Evolutionary conservation across 805 yeast genomes (phyloP), one percentile per base, ranked within the genome.

Genomic region (Yarrowia sp.): DNA sequence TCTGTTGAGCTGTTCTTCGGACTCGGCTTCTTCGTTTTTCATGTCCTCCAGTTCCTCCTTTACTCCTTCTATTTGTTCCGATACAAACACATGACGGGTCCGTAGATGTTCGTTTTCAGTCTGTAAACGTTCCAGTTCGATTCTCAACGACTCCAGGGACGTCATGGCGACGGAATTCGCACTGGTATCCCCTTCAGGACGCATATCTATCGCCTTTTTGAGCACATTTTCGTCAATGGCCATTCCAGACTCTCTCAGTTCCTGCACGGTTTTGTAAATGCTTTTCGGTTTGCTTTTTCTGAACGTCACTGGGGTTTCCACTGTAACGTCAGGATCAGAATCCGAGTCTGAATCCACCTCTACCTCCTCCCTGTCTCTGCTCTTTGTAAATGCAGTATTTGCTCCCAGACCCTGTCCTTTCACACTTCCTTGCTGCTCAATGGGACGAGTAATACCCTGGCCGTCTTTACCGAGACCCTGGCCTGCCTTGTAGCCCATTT

Each of bases 401-500:
- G 63, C 63, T 12, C 63, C 96, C 30, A 92, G 80, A 3, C 97
- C 97, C 19, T 84, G 75, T 1, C 90, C 87, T 46, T 81, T 82
- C 0, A 89, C 88, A 41, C 95, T 77, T 32, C 83, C 73, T 62
- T 82, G 81, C 3, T 89, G 87, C 67, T 89, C 87, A 7, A 93
- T 85, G 0, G 98, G 98, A n/a, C 81, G 83, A 0, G 81, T 80
- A 1, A 91, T 90, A 48, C 99, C 99, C 59, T 81, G 81, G 1
- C 85, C 84, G 24, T 80, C 73, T 5, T 78, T 77, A 1, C 99
- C 99, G n/a, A 93, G 80, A 0, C 98, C 98, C 70, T 82, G 79
- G 0, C 99, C 98, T 43, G 82, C 83, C 8, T 81, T 81, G 75
- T 90, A 92, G 0, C 99, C 99, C 98, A 93, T 92, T 67, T 85